Percentiles rank a stretch among this genome's conserved stretches.
These are phyloP conservation scores for Jasminum sambac DNA, from an alignment of 257 asterid genomes.

Conservation along the genomic window DNA sequence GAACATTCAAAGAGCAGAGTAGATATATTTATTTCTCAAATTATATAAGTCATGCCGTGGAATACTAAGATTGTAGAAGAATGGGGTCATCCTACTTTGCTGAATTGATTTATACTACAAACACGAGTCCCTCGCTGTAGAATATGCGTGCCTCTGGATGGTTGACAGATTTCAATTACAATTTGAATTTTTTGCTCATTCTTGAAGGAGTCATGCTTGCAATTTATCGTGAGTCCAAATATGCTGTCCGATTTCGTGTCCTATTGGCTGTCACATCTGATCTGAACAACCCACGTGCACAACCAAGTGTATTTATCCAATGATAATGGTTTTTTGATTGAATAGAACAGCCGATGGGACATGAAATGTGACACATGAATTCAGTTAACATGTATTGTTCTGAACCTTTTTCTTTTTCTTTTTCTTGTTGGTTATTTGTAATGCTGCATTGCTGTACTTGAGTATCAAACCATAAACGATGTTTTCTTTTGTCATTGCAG, in stretches of 20 bases:
- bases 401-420: too few relatives aligned
- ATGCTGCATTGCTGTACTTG: background rate
- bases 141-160: background rate
- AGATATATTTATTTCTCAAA: background rate
- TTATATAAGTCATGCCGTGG: background rate
- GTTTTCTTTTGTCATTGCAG: constrained; percentile 43
- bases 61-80: background rate
- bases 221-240: too few relatives aligned
- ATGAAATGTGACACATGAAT: too few relatives aligned
- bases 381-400: too few relatives aligned
- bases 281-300: too few relatives aligned
- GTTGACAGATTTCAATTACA: background rate
- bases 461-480: background rate
- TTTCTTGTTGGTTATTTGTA: too few relatives aligned
- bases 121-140: background rate
- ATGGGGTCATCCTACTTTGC: background rate
- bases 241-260: too few relatives aligned
- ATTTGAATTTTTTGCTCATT: background rate
- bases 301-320: too few relatives aligned
- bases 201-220: background rate
- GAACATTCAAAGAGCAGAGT: background rate
- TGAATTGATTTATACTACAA: background rate
- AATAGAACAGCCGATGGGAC: too few relatives aligned
- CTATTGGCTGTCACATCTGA: too few relatives aligned
- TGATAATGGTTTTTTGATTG: too few relatives aligned